These are phyloP conservation scores for Fomitopsis pinicola DNA, from an alignment of 1,284 basidiomycete species.

Conservation along the genomic window DNA sequence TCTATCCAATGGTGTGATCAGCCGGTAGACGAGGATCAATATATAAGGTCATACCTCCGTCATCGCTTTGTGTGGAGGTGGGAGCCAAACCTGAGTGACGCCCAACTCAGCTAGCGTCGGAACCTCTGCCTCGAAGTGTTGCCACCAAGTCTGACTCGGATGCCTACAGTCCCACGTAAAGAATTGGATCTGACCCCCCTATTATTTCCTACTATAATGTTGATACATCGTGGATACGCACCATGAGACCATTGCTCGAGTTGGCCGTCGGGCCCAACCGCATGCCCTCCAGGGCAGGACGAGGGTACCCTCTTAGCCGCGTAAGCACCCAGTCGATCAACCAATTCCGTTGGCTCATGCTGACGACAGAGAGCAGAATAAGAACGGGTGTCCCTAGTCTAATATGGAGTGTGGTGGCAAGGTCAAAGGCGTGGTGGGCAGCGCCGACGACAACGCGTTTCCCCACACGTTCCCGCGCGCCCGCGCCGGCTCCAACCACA, in stretches of 20 bases:
- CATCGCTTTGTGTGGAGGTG: slow-evolving; percentile 74
- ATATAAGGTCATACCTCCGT: slow-evolving; percentile 36
- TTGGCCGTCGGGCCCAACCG: slow-evolving; percentile 44
- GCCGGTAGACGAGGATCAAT: slow-evolving; percentile 1
- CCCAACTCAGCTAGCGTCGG: slow-evolving; percentile 73
- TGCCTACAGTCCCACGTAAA: slow-evolving; percentile 75
- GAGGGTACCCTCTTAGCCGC: slow-evolving; percentile 20
- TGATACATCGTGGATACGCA: slow-evolving; percentile 24
- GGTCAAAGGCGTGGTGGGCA: background rate
- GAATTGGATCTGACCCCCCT: slow-evolving; percentile 60
- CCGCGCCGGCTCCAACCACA: background rate
- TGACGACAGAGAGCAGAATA: background rate
- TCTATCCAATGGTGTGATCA: slow-evolving; percentile 29
- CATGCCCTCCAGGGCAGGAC: slow-evolving; percentile 52
- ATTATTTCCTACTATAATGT: background rate
- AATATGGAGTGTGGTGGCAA: background rate
- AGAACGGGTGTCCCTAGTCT: background rate
- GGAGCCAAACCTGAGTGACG: slow-evolving; percentile 81
- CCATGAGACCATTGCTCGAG: slow-evolving; percentile 62
- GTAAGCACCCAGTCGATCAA: slow-evolving; percentile 19
- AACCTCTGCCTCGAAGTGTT: slow-evolving; percentile 70
- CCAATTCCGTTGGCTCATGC: slow-evolving; percentile 9
- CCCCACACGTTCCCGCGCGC: too few species aligned
- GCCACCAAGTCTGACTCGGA: slow-evolving; percentile 75
- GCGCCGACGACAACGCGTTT: too few species aligned